Conservation (phyloP, 345 rosid genomes). For the Citrus glauca region DNA sequence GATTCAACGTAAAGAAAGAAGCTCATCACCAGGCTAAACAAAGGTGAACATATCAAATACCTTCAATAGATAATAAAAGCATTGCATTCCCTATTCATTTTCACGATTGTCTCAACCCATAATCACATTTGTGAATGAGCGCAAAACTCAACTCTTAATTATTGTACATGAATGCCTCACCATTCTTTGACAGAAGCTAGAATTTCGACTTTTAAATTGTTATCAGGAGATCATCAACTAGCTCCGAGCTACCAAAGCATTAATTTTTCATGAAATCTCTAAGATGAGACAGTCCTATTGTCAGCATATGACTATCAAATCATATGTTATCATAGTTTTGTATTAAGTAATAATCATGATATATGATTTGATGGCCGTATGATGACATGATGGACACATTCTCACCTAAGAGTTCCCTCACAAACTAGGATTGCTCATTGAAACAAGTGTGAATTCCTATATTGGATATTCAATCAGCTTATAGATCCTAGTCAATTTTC, state of each 20-base stretch:
- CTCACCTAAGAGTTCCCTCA: too few relatives aligned
- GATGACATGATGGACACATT: too few relatives aligned
- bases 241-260: background rate
- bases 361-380: too few relatives aligned
- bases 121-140: background rate
- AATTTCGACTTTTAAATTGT: background rate
- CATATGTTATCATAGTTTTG: too few relatives aligned
- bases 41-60: background rate
- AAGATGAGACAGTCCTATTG: too few relatives aligned
- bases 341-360: too few relatives aligned
- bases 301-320: too few relatives aligned
- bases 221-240: background rate
- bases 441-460: background rate
- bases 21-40: background rate
- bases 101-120: background rate
- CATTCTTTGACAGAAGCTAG: background rate
- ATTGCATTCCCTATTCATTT: background rate
- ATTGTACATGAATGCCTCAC: constrained; percentile 3
- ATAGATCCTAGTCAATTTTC: constrained; percentile 13
- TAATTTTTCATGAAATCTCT: too few relatives aligned
- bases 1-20: background rate
- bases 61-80: background rate
- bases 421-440: background rate
- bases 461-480: background rate
- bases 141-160: background rate